phyloP scores from a whole-genome alignment of 2,329 filamentous ascomycete species.

The Colletotrichum eremochloae region DNA sequence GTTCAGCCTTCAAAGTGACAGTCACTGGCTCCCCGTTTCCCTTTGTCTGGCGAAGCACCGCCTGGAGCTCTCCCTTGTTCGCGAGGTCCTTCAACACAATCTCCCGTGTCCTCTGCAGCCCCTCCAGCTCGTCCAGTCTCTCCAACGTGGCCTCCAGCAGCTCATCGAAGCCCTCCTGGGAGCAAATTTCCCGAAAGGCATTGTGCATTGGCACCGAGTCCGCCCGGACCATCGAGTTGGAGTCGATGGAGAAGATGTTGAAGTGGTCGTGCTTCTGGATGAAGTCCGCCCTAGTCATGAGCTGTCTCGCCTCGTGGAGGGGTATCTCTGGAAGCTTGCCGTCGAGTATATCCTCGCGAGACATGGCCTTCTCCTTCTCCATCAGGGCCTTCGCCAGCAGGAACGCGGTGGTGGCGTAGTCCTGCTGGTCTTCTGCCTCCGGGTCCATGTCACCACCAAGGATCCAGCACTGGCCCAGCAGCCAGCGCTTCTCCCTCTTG shows the following conservation, averaged over 20 bases:
- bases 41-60: constrained; percentile 2
- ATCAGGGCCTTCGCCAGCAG: constrained; percentile 69
- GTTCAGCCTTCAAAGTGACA: constrained; percentile 3
- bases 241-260: constrained; percentile 70
- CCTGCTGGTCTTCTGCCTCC: constrained; percentile 76
- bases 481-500: constrained; percentile 78
- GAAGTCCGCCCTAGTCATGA: constrained; percentile 70
- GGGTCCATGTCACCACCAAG: constrained; percentile 78
- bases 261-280: constrained; percentile 69
- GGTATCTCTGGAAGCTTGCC: constrained; percentile 66
- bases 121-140: constrained; percentile 66
- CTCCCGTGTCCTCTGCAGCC: constrained; percentile 66
- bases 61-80: constrained; percentile 11
- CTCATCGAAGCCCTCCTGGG: constrained; percentile 63
- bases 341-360: constrained; percentile 41
- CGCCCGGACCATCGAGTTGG: constrained; percentile 66
- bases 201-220: constrained; percentile 71
- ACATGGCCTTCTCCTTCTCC: constrained; percentile 57
- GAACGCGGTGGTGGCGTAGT: constrained; percentile 68
- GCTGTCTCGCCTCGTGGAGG: constrained; percentile 61
- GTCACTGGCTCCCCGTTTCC: background rate
- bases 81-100: constrained; percentile 63
- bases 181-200: constrained; percentile 67
- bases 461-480: constrained; percentile 81
- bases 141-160: constrained; percentile 65